phyloP scores from a whole-genome alignment of 305 asterid species.

The Fraxinus nigra region DNA sequence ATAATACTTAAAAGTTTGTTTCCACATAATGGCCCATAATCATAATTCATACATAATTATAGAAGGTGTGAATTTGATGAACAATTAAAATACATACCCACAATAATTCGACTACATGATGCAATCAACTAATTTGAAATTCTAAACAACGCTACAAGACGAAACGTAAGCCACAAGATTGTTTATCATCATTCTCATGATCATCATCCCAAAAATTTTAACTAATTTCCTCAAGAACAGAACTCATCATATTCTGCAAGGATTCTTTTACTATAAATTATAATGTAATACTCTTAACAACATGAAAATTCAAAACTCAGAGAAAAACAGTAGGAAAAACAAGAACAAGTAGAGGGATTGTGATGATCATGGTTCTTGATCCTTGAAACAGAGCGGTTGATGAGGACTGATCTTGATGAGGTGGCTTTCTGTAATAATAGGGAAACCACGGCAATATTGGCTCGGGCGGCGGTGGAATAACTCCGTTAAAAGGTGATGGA shows the following conservation, averaged over 20 bases:
- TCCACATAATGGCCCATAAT: not conserved
- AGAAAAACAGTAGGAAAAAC: slow-evolving; percentile 15
- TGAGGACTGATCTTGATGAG: slow-evolving; percentile 51
- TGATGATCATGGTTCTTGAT: slow-evolving; percentile 21
- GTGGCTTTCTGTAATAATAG: slow-evolving; percentile 63
- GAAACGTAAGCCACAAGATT: slow-evolving; percentile 21
- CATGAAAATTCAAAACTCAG: slow-evolving; percentile 9
- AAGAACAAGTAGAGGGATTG: slow-evolving; percentile 23
- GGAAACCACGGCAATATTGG: slow-evolving; percentile 79
- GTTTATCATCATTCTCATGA: slow-evolving; percentile 13
- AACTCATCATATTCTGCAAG: not conserved
- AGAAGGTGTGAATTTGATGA: not conserved
- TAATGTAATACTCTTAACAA: not conserved
- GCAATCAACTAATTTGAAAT: slow-evolving; percentile 23
- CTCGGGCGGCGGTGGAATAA: slow-evolving; percentile 73
- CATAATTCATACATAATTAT: not conserved
- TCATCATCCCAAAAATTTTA: not conserved
- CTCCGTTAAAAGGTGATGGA: slow-evolving; percentile 43
- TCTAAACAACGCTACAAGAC: slow-evolving; percentile 5
- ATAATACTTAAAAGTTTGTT: too few species aligned
- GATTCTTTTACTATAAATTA: slow-evolving; percentile 14
- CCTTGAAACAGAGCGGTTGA: slow-evolving; percentile 22
- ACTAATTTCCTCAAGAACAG: not conserved
- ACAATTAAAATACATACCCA: not conserved
- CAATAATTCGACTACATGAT: slow-evolving; percentile 17